These are phyloP conservation scores for Mycena crocata DNA, from an alignment of 768 basidiomycete genomes.

Conservation along the genomic window DNA sequence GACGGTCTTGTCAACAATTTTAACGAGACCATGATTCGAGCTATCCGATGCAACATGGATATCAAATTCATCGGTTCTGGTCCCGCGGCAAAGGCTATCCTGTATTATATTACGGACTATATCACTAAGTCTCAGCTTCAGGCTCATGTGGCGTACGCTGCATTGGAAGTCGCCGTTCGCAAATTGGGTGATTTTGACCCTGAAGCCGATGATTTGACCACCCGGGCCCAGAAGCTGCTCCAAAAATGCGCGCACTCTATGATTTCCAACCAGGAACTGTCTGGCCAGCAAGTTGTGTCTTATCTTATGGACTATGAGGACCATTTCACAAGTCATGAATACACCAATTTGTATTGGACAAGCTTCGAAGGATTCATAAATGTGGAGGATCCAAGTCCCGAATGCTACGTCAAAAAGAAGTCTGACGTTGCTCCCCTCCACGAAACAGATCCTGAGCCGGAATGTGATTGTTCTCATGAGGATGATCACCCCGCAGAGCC, in stretches of 20 bases:
- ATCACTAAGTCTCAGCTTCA: slow-evolving; percentile 47
- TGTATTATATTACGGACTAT: slow-evolving; percentile 52
- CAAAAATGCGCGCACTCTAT: slow-evolving; percentile 29
- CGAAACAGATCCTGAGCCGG: too few relatives aligned
- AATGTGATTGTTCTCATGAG: too few relatives aligned
- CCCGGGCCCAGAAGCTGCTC: slow-evolving; percentile 35
- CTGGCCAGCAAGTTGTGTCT: slow-evolving; percentile 3
- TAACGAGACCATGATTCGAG: slow-evolving; percentile 39
- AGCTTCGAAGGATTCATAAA: not conserved
- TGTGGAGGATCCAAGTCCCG: too few relatives aligned
- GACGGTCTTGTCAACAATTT: slow-evolving; percentile 47
- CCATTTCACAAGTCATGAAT: slow-evolving; percentile 11
- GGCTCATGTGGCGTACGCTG: slow-evolving; percentile 42
- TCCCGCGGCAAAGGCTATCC: slow-evolving; percentile 42
- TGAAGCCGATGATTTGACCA: not conserved
- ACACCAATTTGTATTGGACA: slow-evolving; percentile 1
- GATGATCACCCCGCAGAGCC: too few relatives aligned
- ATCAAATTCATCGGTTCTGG: slow-evolving; percentile 46
- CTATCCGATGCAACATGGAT: slow-evolving; percentile 42
- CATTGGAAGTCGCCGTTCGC: slow-evolving; percentile 38
- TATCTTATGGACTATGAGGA: slow-evolving; percentile 6
- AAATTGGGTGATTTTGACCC: slow-evolving; percentile 31
- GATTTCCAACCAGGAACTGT: slow-evolving; percentile 8
- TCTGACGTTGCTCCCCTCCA: too few relatives aligned
- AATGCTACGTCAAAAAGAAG: too few relatives aligned